Conservation (phyloP, 306 rosid species). For the Phaseolus lunatus region DNA sequence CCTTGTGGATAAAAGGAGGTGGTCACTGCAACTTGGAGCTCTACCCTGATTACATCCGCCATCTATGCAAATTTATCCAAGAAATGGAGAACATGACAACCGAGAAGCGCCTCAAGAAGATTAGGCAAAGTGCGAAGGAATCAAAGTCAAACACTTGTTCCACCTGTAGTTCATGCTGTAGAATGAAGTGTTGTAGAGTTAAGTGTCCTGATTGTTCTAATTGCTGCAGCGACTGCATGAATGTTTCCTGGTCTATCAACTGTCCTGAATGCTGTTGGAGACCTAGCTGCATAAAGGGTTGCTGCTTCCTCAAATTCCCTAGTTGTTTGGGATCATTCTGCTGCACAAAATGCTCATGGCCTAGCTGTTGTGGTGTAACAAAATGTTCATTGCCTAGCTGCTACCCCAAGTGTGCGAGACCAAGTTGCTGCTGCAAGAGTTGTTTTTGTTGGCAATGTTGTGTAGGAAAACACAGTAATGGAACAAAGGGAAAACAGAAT, state of each 20-base stretch:
- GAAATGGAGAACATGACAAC: constrained; percentile 94
- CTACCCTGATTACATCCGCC: constrained; percentile 94
- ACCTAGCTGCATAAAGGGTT: constrained; percentile 55
- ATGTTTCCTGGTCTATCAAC: constrained; percentile 53
- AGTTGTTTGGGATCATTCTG: constrained; percentile 52
- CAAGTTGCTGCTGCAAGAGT: constrained; percentile 59
- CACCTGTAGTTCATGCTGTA: constrained; percentile 51
- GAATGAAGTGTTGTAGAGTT: constrained; percentile 51
- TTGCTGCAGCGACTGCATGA: constrained; percentile 39
- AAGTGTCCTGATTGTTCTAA: constrained; percentile 53
- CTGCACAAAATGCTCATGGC: constrained; percentile 41
- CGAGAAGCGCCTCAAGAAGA: constrained; percentile 68
- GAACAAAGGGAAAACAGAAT: constrained; percentile 46
- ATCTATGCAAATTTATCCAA: constrained; percentile 77
- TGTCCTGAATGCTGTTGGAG: constrained; percentile 52
- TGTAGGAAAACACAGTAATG: constrained; percentile 50
- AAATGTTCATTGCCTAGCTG: constrained; percentile 54
- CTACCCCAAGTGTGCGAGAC: constrained; percentile 46
- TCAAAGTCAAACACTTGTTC: constrained; percentile 41
- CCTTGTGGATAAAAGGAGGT: constrained; percentile 96
- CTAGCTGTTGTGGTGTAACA: constrained; percentile 4
- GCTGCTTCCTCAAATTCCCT: constrained; percentile 47
- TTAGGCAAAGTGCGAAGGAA: constrained; percentile 54
- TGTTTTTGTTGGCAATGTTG: constrained; percentile 70
- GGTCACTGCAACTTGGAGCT: constrained; percentile 99